A percentile compares a stretch with the other conserved stretches of the same genome.
phyloP scores from a whole-genome alignment of 345 rosid genomes.

The Eucalyptus pauciflora region DNA sequence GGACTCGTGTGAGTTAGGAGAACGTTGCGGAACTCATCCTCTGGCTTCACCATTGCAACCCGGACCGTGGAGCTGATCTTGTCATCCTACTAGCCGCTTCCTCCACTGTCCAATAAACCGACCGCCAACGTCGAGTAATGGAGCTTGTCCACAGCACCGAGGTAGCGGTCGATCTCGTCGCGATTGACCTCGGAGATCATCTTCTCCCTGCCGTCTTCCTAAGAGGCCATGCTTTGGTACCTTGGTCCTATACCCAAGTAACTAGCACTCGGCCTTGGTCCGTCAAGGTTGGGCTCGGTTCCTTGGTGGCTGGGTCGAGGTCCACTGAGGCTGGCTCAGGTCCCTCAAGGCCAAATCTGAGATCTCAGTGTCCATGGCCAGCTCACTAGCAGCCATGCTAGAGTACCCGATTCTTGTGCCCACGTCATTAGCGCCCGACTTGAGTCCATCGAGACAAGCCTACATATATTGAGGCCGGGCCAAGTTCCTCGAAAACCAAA shows the following conservation, averaged over 20 bases:
- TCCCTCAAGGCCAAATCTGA: not conserved
- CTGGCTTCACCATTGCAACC: constrained; percentile 94
- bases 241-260: not conserved
- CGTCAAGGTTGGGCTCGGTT: not conserved
- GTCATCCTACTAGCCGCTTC: not conserved
- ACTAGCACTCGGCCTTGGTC: not conserved
- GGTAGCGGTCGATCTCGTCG: constrained; percentile 54
- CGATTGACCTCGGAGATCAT: constrained; percentile 78
- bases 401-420: not conserved
- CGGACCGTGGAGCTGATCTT: constrained; percentile 50
- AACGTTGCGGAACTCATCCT: constrained; percentile 82
- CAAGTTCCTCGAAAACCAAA: not conserved
- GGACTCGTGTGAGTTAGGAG: constrained; percentile 49
- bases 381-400: not conserved
- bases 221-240: constrained; percentile 17
- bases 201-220: constrained; percentile 55
- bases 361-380: fast-evolving
- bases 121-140: constrained; percentile 31
- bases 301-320: not conserved
- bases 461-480: not conserved
- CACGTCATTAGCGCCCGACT: not conserved
- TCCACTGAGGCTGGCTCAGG: not conserved
- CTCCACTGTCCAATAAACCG: constrained; percentile 10
- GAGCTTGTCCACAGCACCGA: constrained; percentile 70
- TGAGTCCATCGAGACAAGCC: not conserved